Base-by-base conservation (phyloP, 176 grass and related monocot genomes). In the Oryza longistaminata region DNA sequence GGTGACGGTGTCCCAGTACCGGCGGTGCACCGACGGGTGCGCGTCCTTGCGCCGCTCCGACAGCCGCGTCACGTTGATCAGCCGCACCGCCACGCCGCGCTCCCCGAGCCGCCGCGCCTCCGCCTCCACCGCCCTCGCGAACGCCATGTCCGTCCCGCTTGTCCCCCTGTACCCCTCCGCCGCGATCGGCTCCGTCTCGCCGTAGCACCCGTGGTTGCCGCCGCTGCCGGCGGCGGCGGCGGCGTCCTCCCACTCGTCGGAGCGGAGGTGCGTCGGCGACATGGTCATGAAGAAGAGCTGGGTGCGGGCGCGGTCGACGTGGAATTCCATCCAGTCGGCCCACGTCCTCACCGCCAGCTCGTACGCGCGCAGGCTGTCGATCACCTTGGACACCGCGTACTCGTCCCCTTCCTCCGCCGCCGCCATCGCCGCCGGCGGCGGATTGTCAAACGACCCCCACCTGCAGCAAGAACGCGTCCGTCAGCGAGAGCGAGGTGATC, bases 21-120 rank as follows among this genome's bases (percentile, higher is more conserved):
- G 84, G 71, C 90, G 91, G 80, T 92, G 90, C 60, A 97, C 86
- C 2, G 94, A 94, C 35, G 90, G 95, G 86, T 94, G 95, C 45
- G 79, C 95, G 82, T 94, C 94, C 83, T 94, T 97, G 14, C 94
- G 88, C 8, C 81, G 86, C 68, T 97, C 95, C 12, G 90, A 97
- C 10, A 97, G 44, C 75, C 83, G 90, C 64, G 92, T 97, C 19
- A 97, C 86, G 77, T 97, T 91, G 13, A 97, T 24, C 76, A 97
- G 74, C 78, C 86, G 75, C 68, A 92, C 94, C 10, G 71, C 74
- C 21, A 94, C 86, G 70, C 94, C 85, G 76, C 85, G 91, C 50
- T 34, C 33, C 16, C 55, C 80, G 5, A 94, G 83, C 0, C 85
- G 80, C 82, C 19, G 26, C 64, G 88, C 91, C 25, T 88, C 34